Conservation (phyloP, 176 grass and related monocot species). For the Oryza glaberrima region DNA sequence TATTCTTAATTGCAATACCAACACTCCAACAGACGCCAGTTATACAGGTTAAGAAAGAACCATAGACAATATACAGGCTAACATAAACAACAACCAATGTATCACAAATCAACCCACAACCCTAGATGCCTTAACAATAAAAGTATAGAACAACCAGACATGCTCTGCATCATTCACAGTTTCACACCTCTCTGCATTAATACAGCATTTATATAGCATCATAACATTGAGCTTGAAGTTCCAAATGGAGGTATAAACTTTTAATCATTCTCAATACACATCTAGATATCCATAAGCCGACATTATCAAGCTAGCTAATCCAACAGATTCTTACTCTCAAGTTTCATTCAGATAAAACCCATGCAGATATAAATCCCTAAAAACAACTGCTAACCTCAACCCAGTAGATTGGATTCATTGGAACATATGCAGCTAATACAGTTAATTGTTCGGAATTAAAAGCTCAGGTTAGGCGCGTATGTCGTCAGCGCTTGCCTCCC, state of each 20-base stretch:
- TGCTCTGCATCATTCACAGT: not conserved
- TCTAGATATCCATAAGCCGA: not conserved
- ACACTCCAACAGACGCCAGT: not conserved
- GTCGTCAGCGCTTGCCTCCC: slow-evolving; percentile 51
- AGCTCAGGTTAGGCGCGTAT: slow-evolving; percentile 51
- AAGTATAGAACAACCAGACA: not conserved
- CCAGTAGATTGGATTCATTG: not conserved
- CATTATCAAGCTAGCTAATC: not conserved
- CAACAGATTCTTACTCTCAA: not conserved
- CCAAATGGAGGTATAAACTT: slow-evolving; percentile 4
- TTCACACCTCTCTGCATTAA: not conserved
- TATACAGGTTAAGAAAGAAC: not conserved
- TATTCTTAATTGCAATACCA: not conserved
- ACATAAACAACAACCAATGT: not conserved
- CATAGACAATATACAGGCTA: not conserved
- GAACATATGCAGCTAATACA: not conserved
- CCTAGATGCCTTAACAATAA: not conserved
- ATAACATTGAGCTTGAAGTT: not conserved
- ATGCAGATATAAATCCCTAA: not conserved
- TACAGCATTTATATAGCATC: not conserved
- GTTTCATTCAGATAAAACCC: not conserved
- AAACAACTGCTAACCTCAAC: not conserved
- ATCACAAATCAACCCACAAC: not conserved
- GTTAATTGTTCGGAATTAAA: slow-evolving; percentile 19
- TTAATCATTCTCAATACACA: not conserved